Evolutionary conservation across 2,329 filamentous ascomycete genomes (phyloP), one percentile per base, ranked within the genome.

Genomic region (Sclerotiophoma versabilis): DNA sequence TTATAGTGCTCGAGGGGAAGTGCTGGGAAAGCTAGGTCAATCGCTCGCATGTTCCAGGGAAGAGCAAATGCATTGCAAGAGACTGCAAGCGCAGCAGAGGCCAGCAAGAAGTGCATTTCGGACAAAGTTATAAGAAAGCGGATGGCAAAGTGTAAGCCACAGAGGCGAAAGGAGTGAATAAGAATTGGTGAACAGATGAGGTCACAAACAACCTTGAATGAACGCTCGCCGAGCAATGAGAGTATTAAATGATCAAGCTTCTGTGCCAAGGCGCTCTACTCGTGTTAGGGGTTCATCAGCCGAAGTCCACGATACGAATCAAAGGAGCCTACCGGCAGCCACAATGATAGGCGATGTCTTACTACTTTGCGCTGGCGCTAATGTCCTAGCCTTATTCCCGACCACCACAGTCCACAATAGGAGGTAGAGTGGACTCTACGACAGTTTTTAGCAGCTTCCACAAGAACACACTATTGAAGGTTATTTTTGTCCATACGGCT

Each of bases 41-140:
- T 29, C 6, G 50, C 37, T 43, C 50, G 43, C 19, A 23, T 30
- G 11, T n/a, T 25, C 50, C 43, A 54, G 2, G 50, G 50, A 9
- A 54, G 37, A 23, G 44, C 12, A 6, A 54, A 32, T n/a, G 44
- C 50, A n/a, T 43, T 38, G 25, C 37, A 48, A 17, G 50, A 54
- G 7, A 32, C 43, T 12, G 32, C 44, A 38, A 54, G 30, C 30
- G 44, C 37, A 36, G 44, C 38, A 20, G 44, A 37, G 9, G 32
- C 32, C 17, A 54, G 22, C 7, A 48, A 9, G 11, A 54, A 11
- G 20, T 34, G 32, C 50, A 54, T 54, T 11, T 15, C 27, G 14
- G 29, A 39, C 4, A 33, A 33, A 33, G 15, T 14, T 11, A n/a
- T n/a, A n/a, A n/a, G n/a, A n/a, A n/a, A n/a, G n/a, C n/a, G n/a